phyloP scores from a whole-genome alignment of 2,329 filamentous ascomycete genomes.

The Alternaria sp. region DNA sequence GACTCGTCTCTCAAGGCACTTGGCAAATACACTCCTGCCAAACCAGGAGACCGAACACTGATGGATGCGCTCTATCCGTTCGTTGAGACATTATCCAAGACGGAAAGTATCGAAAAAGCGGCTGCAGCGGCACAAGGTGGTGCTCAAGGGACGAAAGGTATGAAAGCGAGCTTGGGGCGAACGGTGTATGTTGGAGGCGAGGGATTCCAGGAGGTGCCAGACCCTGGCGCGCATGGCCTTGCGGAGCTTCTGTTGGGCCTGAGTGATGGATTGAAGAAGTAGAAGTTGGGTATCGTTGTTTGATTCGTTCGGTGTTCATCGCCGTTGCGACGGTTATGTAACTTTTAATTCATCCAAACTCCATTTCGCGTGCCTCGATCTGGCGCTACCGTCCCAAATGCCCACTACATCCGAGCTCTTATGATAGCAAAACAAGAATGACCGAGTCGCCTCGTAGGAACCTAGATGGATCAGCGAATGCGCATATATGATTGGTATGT shows the following conservation, averaged over 20 bases:
- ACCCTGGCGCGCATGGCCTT: slow-evolving; percentile 81
- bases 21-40: slow-evolving; percentile 85
- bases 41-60: slow-evolving; percentile 87
- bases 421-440: slow-evolving; percentile 86
- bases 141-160: slow-evolving; percentile 85
- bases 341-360: slow-evolving; percentile 45
- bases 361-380: slow-evolving; percentile 25
- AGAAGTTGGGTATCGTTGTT: slow-evolving; percentile 41
- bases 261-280: slow-evolving; percentile 62
- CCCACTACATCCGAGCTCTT: slow-evolving; percentile 32
- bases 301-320: slow-evolving; percentile 36
- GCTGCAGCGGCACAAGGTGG: slow-evolving; percentile 78
- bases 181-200: slow-evolving; percentile 80
- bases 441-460: slow-evolving; percentile 89
- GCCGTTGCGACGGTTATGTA: slow-evolving; percentile 43
- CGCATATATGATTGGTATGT: background rate
- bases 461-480: slow-evolving; percentile 57
- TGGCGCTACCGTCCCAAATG: slow-evolving; percentile 15
- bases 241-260: slow-evolving; percentile 84
- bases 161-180: slow-evolving; percentile 87
- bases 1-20: slow-evolving; percentile 71
- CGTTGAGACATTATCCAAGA: slow-evolving; percentile 72
- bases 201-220: slow-evolving; percentile 76
- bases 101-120: slow-evolving; percentile 74
- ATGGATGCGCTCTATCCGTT: slow-evolving; percentile 92